phyloP scores from a whole-genome alignment of 208 protist genomes.

The Crithidia bombi region DNA sequence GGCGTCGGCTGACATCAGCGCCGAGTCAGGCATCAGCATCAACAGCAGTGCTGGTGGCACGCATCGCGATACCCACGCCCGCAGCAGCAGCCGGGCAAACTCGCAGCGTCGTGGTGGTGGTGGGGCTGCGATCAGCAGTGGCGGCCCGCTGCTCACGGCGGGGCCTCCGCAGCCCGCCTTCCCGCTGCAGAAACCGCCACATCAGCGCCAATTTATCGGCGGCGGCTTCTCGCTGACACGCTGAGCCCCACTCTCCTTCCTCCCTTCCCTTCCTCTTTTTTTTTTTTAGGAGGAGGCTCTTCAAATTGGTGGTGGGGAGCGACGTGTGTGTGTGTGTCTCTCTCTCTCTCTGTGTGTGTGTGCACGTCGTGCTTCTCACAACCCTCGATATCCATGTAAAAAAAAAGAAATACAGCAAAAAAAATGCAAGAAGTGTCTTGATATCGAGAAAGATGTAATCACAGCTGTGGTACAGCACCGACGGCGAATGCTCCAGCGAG shows the following conservation, averaged over 20 bases:
- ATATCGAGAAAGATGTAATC: too few relatives aligned
- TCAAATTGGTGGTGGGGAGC: too few relatives aligned
- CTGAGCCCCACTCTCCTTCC: neutral
- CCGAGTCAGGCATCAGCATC: constrained; percentile 1
- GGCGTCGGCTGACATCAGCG: neutral
- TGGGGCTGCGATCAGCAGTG: neutral
- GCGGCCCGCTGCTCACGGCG: constrained; percentile 43
- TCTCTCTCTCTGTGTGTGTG: too few relatives aligned
- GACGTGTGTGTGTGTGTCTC: too few relatives aligned
- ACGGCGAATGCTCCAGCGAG: too few relatives aligned
- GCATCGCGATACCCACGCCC: too few relatives aligned
- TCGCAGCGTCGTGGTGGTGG: constrained; percentile 7
- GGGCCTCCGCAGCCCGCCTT: constrained; percentile 65
- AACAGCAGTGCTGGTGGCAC: too few relatives aligned
- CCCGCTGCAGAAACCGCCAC: constrained; percentile 55
- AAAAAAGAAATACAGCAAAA: too few relatives aligned
- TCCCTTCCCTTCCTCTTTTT: constrained; percentile 21
- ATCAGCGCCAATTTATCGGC: constrained; percentile 76
- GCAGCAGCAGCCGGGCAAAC: constrained; percentile 9
- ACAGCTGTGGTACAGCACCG: too few relatives aligned
- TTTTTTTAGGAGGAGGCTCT: constrained; percentile 4
- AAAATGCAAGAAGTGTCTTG: too few relatives aligned
- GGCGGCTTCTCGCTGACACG: constrained; percentile 78
- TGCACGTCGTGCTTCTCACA: too few relatives aligned
- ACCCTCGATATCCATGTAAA: too few relatives aligned